These are phyloP conservation scores for Babesia ovata DNA, from an alignment of 169 alveolate species.

Conservation along the genomic window DNA sequence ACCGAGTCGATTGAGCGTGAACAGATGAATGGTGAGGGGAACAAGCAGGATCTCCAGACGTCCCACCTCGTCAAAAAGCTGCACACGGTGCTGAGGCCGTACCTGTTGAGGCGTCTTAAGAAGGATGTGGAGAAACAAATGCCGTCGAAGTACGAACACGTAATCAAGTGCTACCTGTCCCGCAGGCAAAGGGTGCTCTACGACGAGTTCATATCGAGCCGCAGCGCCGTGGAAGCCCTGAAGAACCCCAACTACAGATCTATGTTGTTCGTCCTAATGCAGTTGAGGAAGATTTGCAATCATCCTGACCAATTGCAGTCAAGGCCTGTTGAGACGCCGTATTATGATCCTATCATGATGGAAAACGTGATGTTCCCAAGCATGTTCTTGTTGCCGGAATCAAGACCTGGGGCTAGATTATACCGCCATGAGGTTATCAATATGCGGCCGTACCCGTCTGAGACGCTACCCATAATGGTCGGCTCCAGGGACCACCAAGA, in stretches of 20 bases:
- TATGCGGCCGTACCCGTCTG: background rate
- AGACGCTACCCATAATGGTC: background rate
- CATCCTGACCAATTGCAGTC: slow-evolving; percentile 98
- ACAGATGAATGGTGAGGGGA: slow-evolving; percentile 38
- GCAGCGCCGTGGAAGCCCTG: slow-evolving; percentile 76
- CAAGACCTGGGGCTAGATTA: background rate
- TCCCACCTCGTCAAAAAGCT: slow-evolving; percentile 82
- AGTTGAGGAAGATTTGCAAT: slow-evolving; percentile 97
- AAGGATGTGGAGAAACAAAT: slow-evolving; percentile 98
- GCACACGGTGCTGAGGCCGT: slow-evolving; percentile 97
- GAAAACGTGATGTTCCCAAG: slow-evolving; percentile 18
- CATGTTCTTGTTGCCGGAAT: slow-evolving; percentile 11
- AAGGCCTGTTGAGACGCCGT: slow-evolving; percentile 79
- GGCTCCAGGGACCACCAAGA: background rate
- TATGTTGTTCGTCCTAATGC: slow-evolving; percentile 95
- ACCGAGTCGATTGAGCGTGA: slow-evolving; percentile 86
- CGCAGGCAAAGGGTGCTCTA: slow-evolving; percentile 92
- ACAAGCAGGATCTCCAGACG: slow-evolving; percentile 15
- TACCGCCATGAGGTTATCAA: slow-evolving; percentile 11
- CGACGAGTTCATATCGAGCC: slow-evolving; percentile 93
- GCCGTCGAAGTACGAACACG: slow-evolving; percentile 96
- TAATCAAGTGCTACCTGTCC: slow-evolving; percentile 90
- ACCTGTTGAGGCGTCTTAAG: slow-evolving; percentile 94
- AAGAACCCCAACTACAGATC: slow-evolving; percentile 90
- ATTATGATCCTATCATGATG: slow-evolving; percentile 27